Evolutionary conservation across 805 yeast species (phyloP).

Genomic region (Wickerhamomyces strasburgensis): DNA sequence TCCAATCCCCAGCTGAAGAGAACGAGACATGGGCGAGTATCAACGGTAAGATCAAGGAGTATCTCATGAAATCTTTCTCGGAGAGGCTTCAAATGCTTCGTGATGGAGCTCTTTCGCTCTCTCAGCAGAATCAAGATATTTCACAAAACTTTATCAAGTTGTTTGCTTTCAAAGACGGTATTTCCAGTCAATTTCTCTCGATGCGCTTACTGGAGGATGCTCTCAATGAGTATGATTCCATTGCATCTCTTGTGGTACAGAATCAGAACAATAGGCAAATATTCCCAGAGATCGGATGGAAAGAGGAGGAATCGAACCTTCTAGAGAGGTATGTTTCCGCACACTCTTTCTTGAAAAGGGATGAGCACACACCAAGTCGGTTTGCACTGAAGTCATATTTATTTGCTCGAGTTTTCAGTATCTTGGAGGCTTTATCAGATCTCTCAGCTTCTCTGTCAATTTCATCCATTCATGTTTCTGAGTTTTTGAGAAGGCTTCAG

Average conservation of each 20-base stretch:
- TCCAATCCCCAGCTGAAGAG: conserved; percentile 29
- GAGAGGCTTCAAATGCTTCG: conserved; percentile 30
- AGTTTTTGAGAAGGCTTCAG: conserved; percentile 29
- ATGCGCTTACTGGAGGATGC: conserved; percentile 61
- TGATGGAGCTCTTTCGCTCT: conserved; percentile 1
- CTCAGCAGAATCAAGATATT: neutral
- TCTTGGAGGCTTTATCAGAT: conserved; percentile 34
- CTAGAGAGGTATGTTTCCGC: conserved; percentile 6
- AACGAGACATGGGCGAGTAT: conserved; percentile 49
- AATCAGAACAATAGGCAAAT: neutral
- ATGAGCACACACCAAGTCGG: conserved; percentile 2
- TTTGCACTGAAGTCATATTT: conserved; percentile 24
- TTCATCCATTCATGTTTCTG: conserved; percentile 36
- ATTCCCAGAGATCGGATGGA: conserved; percentile 6
- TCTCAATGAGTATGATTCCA: conserved; percentile 42
- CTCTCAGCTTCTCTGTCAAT: conserved; percentile 36
- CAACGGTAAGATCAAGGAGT: conserved; percentile 39
- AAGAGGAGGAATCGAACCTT: conserved; percentile 3
- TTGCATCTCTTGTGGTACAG: conserved; percentile 31
- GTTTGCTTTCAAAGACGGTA: conserved; percentile 36
- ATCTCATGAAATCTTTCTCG: conserved; percentile 50
- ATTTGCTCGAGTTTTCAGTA: conserved; percentile 32
- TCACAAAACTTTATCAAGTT: conserved; percentile 1
- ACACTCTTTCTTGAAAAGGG: neutral
- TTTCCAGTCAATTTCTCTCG: conserved; percentile 48